phyloP scores from a whole-genome alignment of 2,329 filamentous ascomycete species.

The Stagonosporopsis vannaccii region DNA sequence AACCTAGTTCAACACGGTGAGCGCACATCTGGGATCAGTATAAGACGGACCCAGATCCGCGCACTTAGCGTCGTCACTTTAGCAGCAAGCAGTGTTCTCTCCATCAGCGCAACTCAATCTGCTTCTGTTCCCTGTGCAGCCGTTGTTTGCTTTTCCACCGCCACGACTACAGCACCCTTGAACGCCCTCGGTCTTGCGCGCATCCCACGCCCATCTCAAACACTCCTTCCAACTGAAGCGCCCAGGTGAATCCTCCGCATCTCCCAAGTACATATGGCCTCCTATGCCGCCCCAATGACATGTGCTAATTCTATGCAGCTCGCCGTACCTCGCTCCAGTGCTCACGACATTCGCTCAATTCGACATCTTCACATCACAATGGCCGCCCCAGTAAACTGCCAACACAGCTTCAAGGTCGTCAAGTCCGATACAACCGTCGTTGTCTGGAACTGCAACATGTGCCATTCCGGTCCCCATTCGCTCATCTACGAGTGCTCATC shows the following conservation, averaged over 20 bases:
- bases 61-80: constrained; percentile 35
- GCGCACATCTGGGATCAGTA: constrained; percentile 34
- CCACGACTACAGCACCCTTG: constrained; percentile 39
- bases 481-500: constrained; percentile 60
- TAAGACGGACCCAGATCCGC: constrained; percentile 47
- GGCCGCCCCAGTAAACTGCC: constrained; percentile 58
- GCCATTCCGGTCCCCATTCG: constrained; percentile 59
- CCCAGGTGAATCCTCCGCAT: constrained; percentile 31
- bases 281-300: constrained; percentile 23
- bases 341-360: constrained; percentile 11
- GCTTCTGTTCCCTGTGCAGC: constrained; percentile 28
- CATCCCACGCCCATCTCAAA: constrained; percentile 38
- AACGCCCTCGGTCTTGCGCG: constrained; percentile 34
- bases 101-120: constrained; percentile 27
- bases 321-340: constrained; percentile 5
- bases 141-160: constrained; percentile 46
- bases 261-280: constrained; percentile 36
- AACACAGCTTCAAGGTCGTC: constrained; percentile 59
- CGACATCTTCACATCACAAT: constrained; percentile 40
- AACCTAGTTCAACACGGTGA: constrained; percentile 35
- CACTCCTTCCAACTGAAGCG: constrained; percentile 25
- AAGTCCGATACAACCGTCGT: constrained; percentile 61
- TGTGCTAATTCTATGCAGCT: constrained; percentile 34
- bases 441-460: constrained; percentile 61
- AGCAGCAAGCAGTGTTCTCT: constrained; percentile 31